Evolutionary conservation across 768 basidiomycete genomes (phyloP).

Genomic region (Stropharia rugosoannulata): DNA sequence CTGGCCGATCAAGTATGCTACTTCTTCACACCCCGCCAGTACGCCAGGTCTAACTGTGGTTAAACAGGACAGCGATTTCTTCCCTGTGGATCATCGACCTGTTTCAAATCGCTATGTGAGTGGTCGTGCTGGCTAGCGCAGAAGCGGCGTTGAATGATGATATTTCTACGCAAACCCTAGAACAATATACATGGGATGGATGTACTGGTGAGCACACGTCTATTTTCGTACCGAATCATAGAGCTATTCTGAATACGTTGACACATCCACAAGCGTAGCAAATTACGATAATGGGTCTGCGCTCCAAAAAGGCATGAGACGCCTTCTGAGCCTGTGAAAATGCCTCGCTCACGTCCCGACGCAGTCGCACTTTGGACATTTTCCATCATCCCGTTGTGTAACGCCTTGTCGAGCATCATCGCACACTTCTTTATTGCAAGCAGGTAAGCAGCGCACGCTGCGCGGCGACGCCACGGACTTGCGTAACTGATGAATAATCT

Average conservation of each 20-base stretch:
- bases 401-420: constrained; percentile 31
- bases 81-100: constrained; percentile 1
- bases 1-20: background rate
- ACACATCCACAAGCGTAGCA: constrained; percentile 7
- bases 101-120: constrained; percentile 1
- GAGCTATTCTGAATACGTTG: background rate
- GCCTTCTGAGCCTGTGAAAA: background rate
- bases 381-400: constrained; percentile 34
- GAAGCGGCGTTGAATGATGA: background rate
- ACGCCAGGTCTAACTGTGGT: background rate
- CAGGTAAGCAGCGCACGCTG: constrained; percentile 17
- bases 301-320: constrained; percentile 5
- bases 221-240: background rate
- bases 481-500: background rate
- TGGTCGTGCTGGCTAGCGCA: background rate
- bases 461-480: background rate
- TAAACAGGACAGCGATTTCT: background rate
- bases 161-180: constrained; percentile 5
- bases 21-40: background rate
- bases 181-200: constrained; percentile 26
- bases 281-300: constrained; percentile 10
- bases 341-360: background rate
- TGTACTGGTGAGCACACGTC: constrained; percentile 18
- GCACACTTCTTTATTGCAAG: constrained; percentile 34
- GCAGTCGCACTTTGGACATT: constrained; percentile 33